Conservation (phyloP, 495 filamentous ascomycete genomes). For the Trichoderma reesei region DNA sequence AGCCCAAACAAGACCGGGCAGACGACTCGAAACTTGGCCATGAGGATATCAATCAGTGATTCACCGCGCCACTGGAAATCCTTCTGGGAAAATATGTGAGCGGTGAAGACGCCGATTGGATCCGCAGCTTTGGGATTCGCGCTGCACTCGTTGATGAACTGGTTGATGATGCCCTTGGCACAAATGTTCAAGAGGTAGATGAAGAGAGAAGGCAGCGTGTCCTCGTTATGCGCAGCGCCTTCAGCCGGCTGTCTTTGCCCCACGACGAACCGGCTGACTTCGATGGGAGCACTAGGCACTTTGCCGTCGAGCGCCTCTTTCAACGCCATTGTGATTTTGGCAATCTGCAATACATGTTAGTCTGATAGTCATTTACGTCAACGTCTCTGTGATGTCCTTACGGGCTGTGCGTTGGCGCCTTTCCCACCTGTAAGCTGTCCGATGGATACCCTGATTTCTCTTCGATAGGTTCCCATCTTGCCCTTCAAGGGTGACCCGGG, state of each 20-base stretch:
- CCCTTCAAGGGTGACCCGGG: constrained; percentile 42
- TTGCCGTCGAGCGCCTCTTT: constrained; percentile 30
- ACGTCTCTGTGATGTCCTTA: constrained; percentile 23
- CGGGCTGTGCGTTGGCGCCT: constrained; percentile 50
- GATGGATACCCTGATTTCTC: constrained; percentile 57
- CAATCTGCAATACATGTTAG: constrained; percentile 9
- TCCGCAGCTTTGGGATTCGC: constrained; percentile 64
- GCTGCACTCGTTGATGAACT: constrained; percentile 66
- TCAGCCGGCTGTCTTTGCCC: constrained; percentile 45
- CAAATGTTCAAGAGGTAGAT: constrained; percentile 79
- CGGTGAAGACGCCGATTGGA: constrained; percentile 67
- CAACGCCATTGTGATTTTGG: constrained; percentile 40
- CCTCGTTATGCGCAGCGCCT: constrained; percentile 42
- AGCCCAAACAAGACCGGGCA: constrained; percentile 87
- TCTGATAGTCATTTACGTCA: too few species aligned
- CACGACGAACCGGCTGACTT: constrained; percentile 58
- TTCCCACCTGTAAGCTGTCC: constrained; percentile 63
- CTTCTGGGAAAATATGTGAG: constrained; percentile 60
- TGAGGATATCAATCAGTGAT: constrained; percentile 72
- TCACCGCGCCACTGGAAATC: constrained; percentile 58
- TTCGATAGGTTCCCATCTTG: constrained; percentile 63
- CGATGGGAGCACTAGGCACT: constrained; percentile 46
- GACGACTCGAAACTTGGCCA: constrained; percentile 72
- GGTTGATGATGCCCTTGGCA: constrained; percentile 62
- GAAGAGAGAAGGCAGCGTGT: constrained; percentile 53